Evolutionary conservation across 495 filamentous ascomycete species (phyloP), one percentile per base, ranked within the genome.

Genomic region (Echria macrotheca): DNA sequence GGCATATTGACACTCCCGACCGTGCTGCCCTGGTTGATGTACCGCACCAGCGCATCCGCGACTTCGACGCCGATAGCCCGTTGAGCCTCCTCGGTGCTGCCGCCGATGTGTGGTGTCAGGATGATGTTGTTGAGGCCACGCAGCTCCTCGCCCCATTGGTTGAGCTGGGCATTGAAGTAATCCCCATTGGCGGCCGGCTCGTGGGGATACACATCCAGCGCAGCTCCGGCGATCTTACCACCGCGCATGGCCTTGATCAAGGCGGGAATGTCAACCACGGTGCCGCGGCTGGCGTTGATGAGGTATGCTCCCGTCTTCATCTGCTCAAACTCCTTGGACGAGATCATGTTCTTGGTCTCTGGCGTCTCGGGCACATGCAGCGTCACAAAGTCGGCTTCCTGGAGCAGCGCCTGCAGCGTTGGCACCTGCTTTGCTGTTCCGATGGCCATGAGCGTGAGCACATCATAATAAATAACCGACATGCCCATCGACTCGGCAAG

Each of bases 401-500:
- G 69, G n/a, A 99, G 78, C 14, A 97, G 81, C 1, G 76, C 80
- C 7, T 88, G 74, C 31, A 99, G 72, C 3, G 75, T 86, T 4
- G 84, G 74, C 36, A 96, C 84, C 60, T 97, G 94, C 54, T 77
- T 79, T 19, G 90, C 81, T 4, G 83, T 91, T 35, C 94, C 94
- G 59, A 99, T 68, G 19, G 86, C 85, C 91, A 99, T 97, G 43
- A 96, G 72, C 57, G 88, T 93, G 41, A 94, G 66, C 7, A 94
- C 80, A 67, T 99, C 94, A 61, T 91, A 96, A 73, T 93, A 97
- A 55, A 96, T 85, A 51, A 99, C 93, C 2, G 75, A 81, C 90
- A 99, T 96, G 21, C 94, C 91, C 87, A 99, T 94, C 17, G 91
- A 82, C 67, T 99, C 94, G 18, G 91, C 89, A 43, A 99, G 75